A percentile compares a stretch with the other conserved stretches of the same genome.
Evolutionary conservation across 169 alveolate genomes (phyloP).

Genomic region (Plasmodium sp.): DNA sequence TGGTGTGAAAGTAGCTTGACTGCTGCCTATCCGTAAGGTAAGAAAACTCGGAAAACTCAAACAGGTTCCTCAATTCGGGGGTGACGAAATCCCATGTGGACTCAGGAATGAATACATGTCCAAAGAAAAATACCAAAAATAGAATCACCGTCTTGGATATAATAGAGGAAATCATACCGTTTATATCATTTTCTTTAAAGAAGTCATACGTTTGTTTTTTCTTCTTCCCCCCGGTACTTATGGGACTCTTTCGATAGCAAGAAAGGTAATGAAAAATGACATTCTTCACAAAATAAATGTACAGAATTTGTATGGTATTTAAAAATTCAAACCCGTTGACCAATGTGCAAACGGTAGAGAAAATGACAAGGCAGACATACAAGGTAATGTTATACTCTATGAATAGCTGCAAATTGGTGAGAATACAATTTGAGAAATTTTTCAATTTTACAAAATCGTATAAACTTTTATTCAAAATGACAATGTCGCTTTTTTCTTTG

Average conservation of each 20-base stretch:
- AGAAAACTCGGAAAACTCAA: conserved; percentile 54
- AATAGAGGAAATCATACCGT: conserved; percentile 26
- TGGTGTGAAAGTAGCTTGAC: conserved; percentile 8
- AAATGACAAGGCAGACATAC: conserved; percentile 15
- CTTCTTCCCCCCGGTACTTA: conserved; percentile 4
- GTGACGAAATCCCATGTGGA: conserved; percentile 24
- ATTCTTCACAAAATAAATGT: conserved; percentile 43
- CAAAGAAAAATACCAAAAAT: conserved; percentile 38
- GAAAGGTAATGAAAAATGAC: conserved; percentile 53
- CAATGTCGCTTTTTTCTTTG: conserved; percentile 53
- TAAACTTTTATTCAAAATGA: conserved; percentile 42
- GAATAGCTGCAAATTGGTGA: conserved; percentile 26
- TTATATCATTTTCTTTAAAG: conserved; percentile 33
- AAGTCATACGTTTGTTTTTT: conserved; percentile 28
- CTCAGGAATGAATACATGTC: conserved; percentile 69
- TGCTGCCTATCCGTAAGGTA: conserved; percentile 15
- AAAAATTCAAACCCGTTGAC: conserved; percentile 56
- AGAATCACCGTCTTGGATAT: conserved; percentile 23
- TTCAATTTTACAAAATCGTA: conserved; percentile 55
- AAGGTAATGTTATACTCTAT: conserved; percentile 51
- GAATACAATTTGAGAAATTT: conserved; percentile 24
- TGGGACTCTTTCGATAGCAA: conserved; percentile 43
- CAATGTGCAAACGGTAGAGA: conserved; percentile 39
- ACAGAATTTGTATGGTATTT: conserved; percentile 44
- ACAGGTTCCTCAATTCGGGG: conserved; percentile 4